A percentile compares a stretch with the other conserved stretches of the same genome.
These are phyloP conservation scores for Candida khao-thaluensis DNA, from an alignment of 805 yeast species.

Conservation along the genomic window DNA sequence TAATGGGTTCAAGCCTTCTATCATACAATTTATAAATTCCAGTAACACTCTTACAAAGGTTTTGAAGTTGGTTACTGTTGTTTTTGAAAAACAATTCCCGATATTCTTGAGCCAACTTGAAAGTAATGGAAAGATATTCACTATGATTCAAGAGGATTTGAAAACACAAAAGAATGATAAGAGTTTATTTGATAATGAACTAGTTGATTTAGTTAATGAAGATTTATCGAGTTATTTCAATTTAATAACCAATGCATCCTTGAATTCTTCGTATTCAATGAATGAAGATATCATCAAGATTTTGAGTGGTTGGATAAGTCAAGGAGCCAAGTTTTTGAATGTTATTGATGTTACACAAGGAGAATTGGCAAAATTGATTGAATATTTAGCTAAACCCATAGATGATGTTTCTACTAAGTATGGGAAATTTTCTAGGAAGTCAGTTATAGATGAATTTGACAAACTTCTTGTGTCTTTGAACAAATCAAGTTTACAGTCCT, in stretches of 20 bases:
- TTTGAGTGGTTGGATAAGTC: constrained; percentile 3
- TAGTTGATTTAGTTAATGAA: constrained; percentile 26
- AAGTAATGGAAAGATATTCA: neutral
- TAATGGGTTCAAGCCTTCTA: constrained; percentile 17
- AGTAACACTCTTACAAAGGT: constrained; percentile 9
- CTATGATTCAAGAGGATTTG: neutral
- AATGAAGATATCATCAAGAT: constrained; percentile 5
- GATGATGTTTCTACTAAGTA: constrained; percentile 4
- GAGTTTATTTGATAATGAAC: constrained; percentile 19
- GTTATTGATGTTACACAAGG: neutral
- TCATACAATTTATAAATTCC: constrained; percentile 13
- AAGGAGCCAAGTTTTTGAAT: neutral
- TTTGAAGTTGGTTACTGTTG: constrained; percentile 9
- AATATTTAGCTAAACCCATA: constrained; percentile 6
- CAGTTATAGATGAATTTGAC: constrained; percentile 17
- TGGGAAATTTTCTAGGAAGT: constrained; percentile 18
- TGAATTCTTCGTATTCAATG: constrained; percentile 11
- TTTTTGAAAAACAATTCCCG: constrained; percentile 8
- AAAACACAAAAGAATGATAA: neutral
- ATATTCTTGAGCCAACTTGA: neutral
- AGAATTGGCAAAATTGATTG: constrained; percentile 5
- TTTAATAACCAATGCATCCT: constrained; percentile 13
- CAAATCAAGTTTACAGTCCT: neutral
- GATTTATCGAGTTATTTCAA: constrained; percentile 30
- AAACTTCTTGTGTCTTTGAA: constrained; percentile 12